Base-by-base conservation (phyloP, 1,284 basidiomycete genomes). In the Athelia sp. region DNA sequence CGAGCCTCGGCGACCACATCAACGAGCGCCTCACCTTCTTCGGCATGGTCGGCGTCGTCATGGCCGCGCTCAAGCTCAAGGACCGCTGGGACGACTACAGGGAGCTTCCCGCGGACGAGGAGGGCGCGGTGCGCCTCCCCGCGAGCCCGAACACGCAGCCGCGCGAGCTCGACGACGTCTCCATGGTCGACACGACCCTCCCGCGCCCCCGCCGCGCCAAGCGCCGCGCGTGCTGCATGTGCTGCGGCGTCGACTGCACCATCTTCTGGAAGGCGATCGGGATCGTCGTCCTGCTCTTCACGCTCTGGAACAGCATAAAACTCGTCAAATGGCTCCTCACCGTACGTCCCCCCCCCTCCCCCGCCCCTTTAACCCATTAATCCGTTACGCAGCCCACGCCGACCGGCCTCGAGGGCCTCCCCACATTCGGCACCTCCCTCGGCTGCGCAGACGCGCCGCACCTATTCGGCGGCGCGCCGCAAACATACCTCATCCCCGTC, bases 221-320 rank as follows among this genome's bases (percentile, higher is more conserved):
- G 47, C 60, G 60, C 47, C 57, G 49, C 15, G 59, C 66, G 15
- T 78, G 74, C 57, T 81, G 78, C 56, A 59, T 76, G 31, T 81
- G 79, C 63, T 81, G 75, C 57, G 79, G 79, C 23, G 45, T 76
- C 34, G 66, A 76, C 53, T 79, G 76, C 53, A 67, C 66, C 21
- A 60, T 79, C 11, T 74, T 81, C 60, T 81, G 74, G 71, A 81
- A 79, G 57, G 75, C 75, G 0, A 66, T 81, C 48, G 78, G 72
- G 17, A 73, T 81, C 42, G 75, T 80, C 10, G 51, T 70, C 23
- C 59, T 63, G 15, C 54, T 76, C 8, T 65, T 74, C 45, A 52
- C 69, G 3, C 50, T 72, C 13, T 80, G 73, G 67, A 69, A 72
- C 50, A 62, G 63, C 2, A 62, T 75, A 58, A 76, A 69, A 52